Conservation (phyloP, 1,284 basidiomycete species). For the Pascua guehoae region DNA sequence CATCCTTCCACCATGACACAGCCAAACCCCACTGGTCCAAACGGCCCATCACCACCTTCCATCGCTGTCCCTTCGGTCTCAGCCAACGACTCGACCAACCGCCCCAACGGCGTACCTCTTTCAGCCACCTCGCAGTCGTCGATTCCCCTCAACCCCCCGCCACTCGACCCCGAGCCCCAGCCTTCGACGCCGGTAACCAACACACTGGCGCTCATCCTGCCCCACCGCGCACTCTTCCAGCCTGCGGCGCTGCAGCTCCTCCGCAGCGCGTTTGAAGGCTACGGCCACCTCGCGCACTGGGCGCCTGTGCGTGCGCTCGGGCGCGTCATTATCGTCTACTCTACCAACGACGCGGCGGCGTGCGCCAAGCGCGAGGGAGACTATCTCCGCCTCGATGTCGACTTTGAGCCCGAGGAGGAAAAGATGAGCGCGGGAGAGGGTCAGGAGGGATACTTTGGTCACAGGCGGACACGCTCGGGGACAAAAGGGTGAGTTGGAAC, state of each 20-base stretch:
- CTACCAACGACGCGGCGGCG: conserved; percentile 50
- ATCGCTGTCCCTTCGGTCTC: too few relatives aligned
- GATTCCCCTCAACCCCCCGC: conserved; percentile 17
- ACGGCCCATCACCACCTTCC: too few relatives aligned
- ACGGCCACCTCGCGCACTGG: conserved; percentile 78
- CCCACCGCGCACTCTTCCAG: conserved; percentile 66
- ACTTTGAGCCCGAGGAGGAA: neutral
- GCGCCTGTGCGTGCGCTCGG: conserved; percentile 76
- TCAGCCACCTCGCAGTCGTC: conserved; percentile 1
- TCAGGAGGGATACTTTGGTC: conserved; percentile 7
- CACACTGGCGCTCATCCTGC: conserved; percentile 63
- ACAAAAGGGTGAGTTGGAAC: conserved; percentile 8
- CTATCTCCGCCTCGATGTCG: conserved; percentile 34
- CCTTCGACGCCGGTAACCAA: conserved; percentile 54
- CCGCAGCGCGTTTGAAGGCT: conserved; percentile 63
- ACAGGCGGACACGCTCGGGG: conserved; percentile 9
- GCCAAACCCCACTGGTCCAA: too few relatives aligned
- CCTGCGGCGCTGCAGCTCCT: conserved; percentile 65
- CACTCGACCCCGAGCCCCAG: conserved; percentile 11
- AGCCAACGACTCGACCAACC: neutral
- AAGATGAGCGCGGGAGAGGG: neutral
- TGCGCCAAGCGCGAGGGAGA: conserved; percentile 45
- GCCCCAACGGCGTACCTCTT: neutral
- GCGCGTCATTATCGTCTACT: conserved; percentile 75
- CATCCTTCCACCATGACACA: too few relatives aligned